These are phyloP conservation scores for Amanita rimosa DNA, from an alignment of 768 basidiomycete species.

Conservation along the genomic window DNA sequence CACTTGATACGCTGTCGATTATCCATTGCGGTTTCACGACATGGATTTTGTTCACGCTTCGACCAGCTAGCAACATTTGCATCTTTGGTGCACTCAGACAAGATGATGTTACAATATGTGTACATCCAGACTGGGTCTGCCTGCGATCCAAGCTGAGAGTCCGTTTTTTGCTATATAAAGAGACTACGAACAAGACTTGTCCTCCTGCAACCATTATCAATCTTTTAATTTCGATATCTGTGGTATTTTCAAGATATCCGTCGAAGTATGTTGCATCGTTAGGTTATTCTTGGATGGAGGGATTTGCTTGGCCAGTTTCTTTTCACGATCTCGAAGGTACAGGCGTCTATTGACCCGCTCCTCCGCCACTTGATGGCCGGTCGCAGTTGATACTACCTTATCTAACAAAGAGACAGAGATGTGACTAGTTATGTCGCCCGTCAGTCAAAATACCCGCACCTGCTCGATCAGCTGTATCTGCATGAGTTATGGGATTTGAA, in stretches of 20 bases:
- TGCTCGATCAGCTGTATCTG: slow-evolving; percentile 48
- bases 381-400: slow-evolving; percentile 47
- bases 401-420: slow-evolving; percentile 30
- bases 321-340: slow-evolving; percentile 31
- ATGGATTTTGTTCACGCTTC: slow-evolving; percentile 35
- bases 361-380: slow-evolving; percentile 60
- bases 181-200: slow-evolving; percentile 39
- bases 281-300: slow-evolving; percentile 13
- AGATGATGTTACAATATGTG: slow-evolving; percentile 72
- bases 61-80: slow-evolving; percentile 46
- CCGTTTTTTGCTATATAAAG: background rate
- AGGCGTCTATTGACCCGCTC: slow-evolving; percentile 22
- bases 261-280: slow-evolving; percentile 42
- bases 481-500: slow-evolving; percentile 74
- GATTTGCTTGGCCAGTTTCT: slow-evolving; percentile 28
- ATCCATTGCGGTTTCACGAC: slow-evolving; percentile 75
- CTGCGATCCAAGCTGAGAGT: slow-evolving; percentile 20
- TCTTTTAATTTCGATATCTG: slow-evolving; percentile 72
- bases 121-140: slow-evolving; percentile 46
- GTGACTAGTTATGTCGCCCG: background rate
- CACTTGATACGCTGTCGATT: slow-evolving; percentile 49
- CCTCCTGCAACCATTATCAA: slow-evolving; percentile 61
- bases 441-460: slow-evolving; percentile 24
- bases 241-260: slow-evolving; percentile 60
- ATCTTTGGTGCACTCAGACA: slow-evolving; percentile 63